Conservation (phyloP, 495 filamentous ascomycete genomes). For the Aspergillus ellipticus region DNA sequence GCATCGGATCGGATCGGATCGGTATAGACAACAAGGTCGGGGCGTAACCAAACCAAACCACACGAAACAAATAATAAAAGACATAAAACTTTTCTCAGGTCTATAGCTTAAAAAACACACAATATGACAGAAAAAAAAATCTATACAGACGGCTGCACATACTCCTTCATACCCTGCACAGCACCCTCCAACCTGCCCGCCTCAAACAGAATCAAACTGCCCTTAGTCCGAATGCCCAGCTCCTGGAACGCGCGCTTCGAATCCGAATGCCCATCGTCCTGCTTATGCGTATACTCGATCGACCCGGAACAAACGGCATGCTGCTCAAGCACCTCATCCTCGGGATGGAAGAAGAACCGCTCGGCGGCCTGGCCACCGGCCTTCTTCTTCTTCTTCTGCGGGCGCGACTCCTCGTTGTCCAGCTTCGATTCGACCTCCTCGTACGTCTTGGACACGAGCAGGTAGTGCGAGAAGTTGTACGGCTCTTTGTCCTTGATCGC, state of each 20-base stretch:
- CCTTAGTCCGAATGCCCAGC: constrained; percentile 78
- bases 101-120: no score
- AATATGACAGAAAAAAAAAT: constrained; percentile 10
- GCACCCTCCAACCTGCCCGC: constrained; percentile 62
- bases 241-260: constrained; percentile 94
- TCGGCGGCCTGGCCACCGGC: constrained; percentile 38
- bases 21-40: not conserved
- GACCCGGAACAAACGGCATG: constrained; percentile 62
- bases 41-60: no score
- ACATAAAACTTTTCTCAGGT: no score
- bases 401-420: constrained; percentile 62
- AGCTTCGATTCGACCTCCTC: constrained; percentile 78
- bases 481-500: constrained; percentile 89
- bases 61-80: no score
- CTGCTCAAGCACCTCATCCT: constrained; percentile 85
- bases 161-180: constrained; percentile 67
- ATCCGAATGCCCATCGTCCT: constrained; percentile 74
- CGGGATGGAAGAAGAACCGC: constrained; percentile 90
- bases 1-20: not conserved
- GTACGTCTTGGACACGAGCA: constrained; percentile 88
- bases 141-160: constrained; percentile 47
- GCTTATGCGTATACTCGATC: constrained; percentile 73
- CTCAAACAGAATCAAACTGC: constrained; percentile 76
- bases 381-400: constrained; percentile 76
- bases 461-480: constrained; percentile 88